These are phyloP conservation scores for Septoria petroselini DNA, from an alignment of 2,329 filamentous ascomycete species.

Conservation along the genomic window DNA sequence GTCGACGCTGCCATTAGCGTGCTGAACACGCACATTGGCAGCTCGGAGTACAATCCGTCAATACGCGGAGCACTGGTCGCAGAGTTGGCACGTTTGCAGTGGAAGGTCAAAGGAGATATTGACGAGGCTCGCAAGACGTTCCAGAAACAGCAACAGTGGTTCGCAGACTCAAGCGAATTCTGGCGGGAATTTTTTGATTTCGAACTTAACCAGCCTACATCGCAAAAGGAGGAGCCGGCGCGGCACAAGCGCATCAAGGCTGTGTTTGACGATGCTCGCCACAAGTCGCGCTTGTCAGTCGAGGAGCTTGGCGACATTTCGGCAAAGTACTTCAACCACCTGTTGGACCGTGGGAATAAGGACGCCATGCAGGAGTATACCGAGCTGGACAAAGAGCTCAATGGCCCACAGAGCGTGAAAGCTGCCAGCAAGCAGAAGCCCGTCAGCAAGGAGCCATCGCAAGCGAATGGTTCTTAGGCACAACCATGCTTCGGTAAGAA, in stretches of 20 bases:
- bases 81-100: conserved; percentile 82
- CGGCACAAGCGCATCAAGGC: conserved; percentile 74
- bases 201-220: conserved; percentile 78
- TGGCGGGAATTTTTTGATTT: conserved; percentile 88
- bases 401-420: conserved; percentile 55
- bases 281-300: conserved; percentile 67
- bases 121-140: conserved; percentile 83
- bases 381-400: conserved; percentile 77
- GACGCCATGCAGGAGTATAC: conserved; percentile 84
- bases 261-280: conserved; percentile 71
- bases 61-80: conserved; percentile 83
- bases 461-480: conserved; percentile 10
- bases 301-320: conserved; percentile 71
- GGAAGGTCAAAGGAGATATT: conserved; percentile 74
- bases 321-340: conserved; percentile 74
- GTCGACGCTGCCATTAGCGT: conserved; percentile 80
- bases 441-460: conserved; percentile 3
- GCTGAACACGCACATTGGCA: conserved; percentile 71
- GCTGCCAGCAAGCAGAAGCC: not conserved
- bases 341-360: conserved; percentile 78
- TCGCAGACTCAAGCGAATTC: conserved; percentile 79
- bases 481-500: not conserved
- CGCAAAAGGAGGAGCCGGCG: conserved; percentile 58
- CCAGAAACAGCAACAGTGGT: conserved; percentile 76
- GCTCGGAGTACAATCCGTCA: conserved; percentile 53